A percentile compares a stretch with the other conserved stretches of the same genome.
These are phyloP conservation scores for Backusella sp. DNA, from an alignment of 192 early-diverging fungal species.

Conservation along the genomic window DNA sequence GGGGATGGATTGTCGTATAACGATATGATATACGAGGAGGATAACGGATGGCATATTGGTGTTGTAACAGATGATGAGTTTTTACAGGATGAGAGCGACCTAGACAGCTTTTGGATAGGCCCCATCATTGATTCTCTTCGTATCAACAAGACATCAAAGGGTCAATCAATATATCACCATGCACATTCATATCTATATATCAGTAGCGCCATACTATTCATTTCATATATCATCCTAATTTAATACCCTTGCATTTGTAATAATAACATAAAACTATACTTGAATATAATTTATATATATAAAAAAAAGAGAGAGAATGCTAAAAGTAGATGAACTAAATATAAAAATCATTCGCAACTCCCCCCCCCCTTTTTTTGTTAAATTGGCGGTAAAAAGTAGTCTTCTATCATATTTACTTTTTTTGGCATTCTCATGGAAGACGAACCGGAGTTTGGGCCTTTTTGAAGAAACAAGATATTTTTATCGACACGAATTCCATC, in stretches of 20 bases:
- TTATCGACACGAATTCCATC: background rate
- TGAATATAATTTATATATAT: background rate
- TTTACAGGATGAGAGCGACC: background rate
- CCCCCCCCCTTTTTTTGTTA: background rate
- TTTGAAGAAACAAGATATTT: background rate
- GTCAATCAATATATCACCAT: background rate
- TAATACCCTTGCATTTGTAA: background rate
- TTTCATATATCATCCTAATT: slow-evolving; percentile 5
- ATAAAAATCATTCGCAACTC: background rate
- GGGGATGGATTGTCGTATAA: background rate
- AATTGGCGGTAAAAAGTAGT: background rate
- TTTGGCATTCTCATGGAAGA: background rate
- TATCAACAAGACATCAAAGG: background rate
- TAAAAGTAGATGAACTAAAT: background rate
- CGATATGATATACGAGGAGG: background rate
- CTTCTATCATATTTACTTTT: background rate
- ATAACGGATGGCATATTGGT: background rate
- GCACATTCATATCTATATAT: background rate
- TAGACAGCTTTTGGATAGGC: background rate
- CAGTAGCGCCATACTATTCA: background rate
- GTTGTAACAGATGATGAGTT: background rate
- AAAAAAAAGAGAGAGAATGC: background rate
- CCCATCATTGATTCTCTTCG: background rate
- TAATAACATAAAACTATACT: background rate
- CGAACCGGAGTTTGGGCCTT: background rate